A percentile compares a stretch with the other conserved stretches of the same genome.
These are phyloP conservation scores for Tubosaeta brunneosetosa DNA, from an alignment of 768 basidiomycete genomes.

Conservation along the genomic window DNA sequence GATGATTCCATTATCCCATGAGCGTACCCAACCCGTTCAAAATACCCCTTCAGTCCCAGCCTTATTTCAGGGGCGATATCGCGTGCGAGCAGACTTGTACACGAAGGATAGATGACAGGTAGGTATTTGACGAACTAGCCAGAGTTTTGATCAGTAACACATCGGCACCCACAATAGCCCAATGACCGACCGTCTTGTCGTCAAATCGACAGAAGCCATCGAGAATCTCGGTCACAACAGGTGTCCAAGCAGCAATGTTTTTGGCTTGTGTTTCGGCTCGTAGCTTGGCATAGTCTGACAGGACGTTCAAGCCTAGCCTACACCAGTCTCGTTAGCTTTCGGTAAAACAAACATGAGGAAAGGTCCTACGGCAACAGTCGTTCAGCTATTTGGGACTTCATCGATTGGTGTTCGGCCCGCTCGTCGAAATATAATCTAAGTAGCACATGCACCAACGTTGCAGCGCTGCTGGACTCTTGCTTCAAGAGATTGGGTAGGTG, in stretches of 20 bases:
- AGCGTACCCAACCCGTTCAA: slow-evolving; percentile 70
- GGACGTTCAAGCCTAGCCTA: slow-evolving; percentile 82
- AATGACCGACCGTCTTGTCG: slow-evolving; percentile 73
- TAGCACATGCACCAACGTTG: slow-evolving; percentile 88
- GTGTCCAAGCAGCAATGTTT: slow-evolving; percentile 96
- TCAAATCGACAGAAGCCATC: slow-evolving; percentile 89
- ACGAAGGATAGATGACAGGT: slow-evolving; percentile 85
- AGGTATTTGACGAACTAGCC: slow-evolving; percentile 81
- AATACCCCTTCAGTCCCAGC: slow-evolving; percentile 71
- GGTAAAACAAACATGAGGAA: background rate
- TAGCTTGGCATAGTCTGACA: slow-evolving; percentile 88
- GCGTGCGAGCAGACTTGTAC: slow-evolving; percentile 76
- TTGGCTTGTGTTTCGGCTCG: slow-evolving; percentile 88
- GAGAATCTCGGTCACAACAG: slow-evolving; percentile 94
- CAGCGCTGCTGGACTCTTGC: slow-evolving; percentile 96
- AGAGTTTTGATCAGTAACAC: slow-evolving; percentile 2
- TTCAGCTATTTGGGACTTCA: slow-evolving; percentile 74
- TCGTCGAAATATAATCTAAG: slow-evolving; percentile 92
- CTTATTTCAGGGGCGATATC: slow-evolving; percentile 84
- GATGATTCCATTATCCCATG: slow-evolving; percentile 67
- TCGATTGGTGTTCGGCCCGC: slow-evolving; percentile 80
- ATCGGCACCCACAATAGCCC: background rate
- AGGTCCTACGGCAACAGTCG: slow-evolving; percentile 61
- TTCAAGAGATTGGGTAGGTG: slow-evolving; percentile 96
- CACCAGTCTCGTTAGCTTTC: slow-evolving; percentile 3